Evolutionary conservation across 2,329 filamentous ascomycete genomes (phyloP).

Genomic region (Talaromyces funiculosus): DNA sequence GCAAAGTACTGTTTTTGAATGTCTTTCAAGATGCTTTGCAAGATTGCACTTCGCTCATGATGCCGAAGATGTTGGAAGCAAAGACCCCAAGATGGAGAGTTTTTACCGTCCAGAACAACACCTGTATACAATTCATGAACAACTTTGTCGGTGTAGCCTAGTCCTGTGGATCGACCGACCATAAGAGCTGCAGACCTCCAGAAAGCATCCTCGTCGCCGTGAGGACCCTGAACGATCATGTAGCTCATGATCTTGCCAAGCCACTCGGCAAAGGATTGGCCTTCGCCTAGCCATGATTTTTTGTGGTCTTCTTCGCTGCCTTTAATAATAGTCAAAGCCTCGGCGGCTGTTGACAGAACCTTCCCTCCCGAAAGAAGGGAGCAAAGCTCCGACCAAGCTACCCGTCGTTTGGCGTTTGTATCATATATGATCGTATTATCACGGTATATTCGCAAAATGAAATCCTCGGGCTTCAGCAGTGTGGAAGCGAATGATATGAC

Average conservation of each 20-base stretch:
- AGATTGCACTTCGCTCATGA: slow-evolving; percentile 44
- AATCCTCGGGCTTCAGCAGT: slow-evolving; percentile 41
- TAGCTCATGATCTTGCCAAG: slow-evolving; percentile 58
- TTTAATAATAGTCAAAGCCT: slow-evolving; percentile 43
- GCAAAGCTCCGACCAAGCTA: slow-evolving; percentile 61
- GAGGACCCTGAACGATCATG: slow-evolving; percentile 40
- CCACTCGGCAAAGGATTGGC: slow-evolving; percentile 64
- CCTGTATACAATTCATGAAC: slow-evolving; percentile 35
- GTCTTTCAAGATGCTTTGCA: slow-evolving; percentile 43
- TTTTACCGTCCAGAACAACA: slow-evolving; percentile 27
- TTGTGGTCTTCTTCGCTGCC: slow-evolving; percentile 22
- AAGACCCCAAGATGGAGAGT: slow-evolving; percentile 27
- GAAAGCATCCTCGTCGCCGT: slow-evolving; percentile 23
- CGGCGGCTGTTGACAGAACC: slow-evolving; percentile 53
- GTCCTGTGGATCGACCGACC: slow-evolving; percentile 55
- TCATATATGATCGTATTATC: slow-evolving; percentile 38
- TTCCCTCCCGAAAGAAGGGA: slow-evolving; percentile 55
- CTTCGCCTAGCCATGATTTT: slow-evolving; percentile 58
- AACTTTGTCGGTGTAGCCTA: slow-evolving; percentile 65
- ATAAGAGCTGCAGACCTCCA: slow-evolving; percentile 40
- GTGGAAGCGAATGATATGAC: slow-evolving; percentile 32
- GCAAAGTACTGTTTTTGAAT: slow-evolving; percentile 37
- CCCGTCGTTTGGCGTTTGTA: slow-evolving; percentile 42
- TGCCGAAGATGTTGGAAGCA: slow-evolving; percentile 41
- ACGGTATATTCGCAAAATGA: slow-evolving; percentile 41